Evolutionary conservation across 371 early-diverging fungal species (phyloP), one percentile per base, ranked within the genome.

Genomic region (Basidiobolus meristosporus): DNA sequence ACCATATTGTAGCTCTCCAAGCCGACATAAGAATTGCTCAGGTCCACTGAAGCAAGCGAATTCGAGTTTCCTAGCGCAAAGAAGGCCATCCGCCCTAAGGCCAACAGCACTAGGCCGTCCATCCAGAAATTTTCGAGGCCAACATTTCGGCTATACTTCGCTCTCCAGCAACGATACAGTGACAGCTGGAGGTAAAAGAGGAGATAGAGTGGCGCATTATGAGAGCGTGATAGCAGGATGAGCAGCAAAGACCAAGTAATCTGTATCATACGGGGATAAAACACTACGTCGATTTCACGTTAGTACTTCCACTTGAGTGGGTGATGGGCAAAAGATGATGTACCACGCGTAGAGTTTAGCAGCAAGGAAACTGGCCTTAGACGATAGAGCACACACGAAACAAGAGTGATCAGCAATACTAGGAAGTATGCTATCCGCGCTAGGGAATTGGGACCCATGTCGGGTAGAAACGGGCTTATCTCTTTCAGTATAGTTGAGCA

Each of bases 21-120:
- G 12, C 85, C 85, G 15, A 77, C 65, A 46, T 82, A 84, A 0
- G 82, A 75, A 45, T 73, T 73, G 43, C 78, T 75, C 19, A 84
- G 54, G 39, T 84, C 85, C 2, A 83, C 57, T 6, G 82, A 73
- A 0, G 83, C 73, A 9, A 84, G 66, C 7, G 82, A 75, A 44
- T 84, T 84, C 0, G 77, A 68, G 53, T 78, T 82, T 9, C 82
- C 85, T 14, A 75, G 63, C 15, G 63, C 44, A 44, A 73, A 82
- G 42, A 82, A 82, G 12, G 77, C 65, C 0, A 60, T 45, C 29
- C 70, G 55, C 30, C 57, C 49, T 43, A 74, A 34, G 35, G 47
- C 44, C 19, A 46, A 23, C 14, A 41, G 11, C 11, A 30, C 29
- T 35, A 41, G 36, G 41, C 40, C 19, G 7, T 19, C 6, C 21